phyloP scores from a whole-genome alignment of 2,329 filamentous ascomycete genomes.

The Phyllosticta citrichinensis region DNA sequence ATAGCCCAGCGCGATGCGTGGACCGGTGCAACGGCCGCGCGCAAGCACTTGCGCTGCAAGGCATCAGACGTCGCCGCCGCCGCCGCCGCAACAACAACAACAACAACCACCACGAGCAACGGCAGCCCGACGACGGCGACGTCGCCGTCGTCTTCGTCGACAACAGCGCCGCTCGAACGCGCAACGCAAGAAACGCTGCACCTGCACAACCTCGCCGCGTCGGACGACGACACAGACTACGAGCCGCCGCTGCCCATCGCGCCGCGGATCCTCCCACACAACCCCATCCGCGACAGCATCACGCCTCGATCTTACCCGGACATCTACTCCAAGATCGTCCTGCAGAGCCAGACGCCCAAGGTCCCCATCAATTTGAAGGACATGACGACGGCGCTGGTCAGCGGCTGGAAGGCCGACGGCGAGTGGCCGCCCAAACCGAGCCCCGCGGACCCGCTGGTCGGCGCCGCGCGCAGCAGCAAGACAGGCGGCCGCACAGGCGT shows the following conservation, averaged over 20 bases:
- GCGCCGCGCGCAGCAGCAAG: constrained; percentile 12
- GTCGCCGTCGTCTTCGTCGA: constrained; percentile 6
- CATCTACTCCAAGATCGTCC: constrained; percentile 82
- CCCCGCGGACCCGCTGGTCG: constrained; percentile 34
- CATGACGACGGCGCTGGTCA: constrained; percentile 69
- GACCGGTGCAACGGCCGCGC: constrained; percentile 59
- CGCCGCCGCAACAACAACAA: neutral
- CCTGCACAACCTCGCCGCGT: constrained; percentile 1
- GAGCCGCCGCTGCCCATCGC: constrained; percentile 55
- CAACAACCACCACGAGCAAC: constrained; percentile 16
- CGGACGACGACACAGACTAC: neutral
- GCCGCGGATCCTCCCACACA: constrained; percentile 59
- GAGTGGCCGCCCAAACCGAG: constrained; percentile 73
- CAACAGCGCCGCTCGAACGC: neutral
- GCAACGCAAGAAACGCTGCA: neutral
- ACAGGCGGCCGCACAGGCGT: constrained; percentile 24
- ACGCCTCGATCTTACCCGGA: constrained; percentile 62
- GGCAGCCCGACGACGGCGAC: neutral
- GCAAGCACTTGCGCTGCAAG: constrained; percentile 19
- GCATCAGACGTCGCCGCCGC: neutral
- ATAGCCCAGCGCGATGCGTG: constrained; percentile 68
- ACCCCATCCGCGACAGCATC: constrained; percentile 70
- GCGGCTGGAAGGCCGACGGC: constrained; percentile 86
- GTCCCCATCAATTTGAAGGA: constrained; percentile 82
- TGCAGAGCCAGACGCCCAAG: constrained; percentile 68